Percentiles rank a stretch among this genome's conserved stretches.
These are phyloP conservation scores for Malus hybrid DNA, from an alignment of 331 rosid genomes.

Conservation along the genomic window DNA sequence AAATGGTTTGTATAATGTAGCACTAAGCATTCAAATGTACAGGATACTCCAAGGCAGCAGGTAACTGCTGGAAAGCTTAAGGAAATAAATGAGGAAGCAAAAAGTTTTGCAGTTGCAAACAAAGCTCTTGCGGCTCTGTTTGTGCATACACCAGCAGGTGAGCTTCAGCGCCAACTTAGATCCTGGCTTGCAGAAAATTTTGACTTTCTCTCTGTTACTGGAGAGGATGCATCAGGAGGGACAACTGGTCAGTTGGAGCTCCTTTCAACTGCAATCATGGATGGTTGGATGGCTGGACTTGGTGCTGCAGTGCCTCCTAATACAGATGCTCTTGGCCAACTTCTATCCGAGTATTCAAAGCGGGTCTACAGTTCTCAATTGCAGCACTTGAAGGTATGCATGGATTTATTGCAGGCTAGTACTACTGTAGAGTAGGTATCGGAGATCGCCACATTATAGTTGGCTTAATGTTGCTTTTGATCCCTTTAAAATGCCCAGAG, in stretches of 20 bases:
- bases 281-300: constrained; percentile 99
- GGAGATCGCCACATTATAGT: constrained; percentile 2
- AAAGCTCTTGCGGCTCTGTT: constrained; percentile 92
- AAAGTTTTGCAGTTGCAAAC: constrained; percentile 83
- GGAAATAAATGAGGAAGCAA: constrained; percentile 94
- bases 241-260: constrained; percentile 98
- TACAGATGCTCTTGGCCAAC: constrained; percentile 98
- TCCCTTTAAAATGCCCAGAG: neutral
- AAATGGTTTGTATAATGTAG: neutral
- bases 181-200: constrained; percentile 93
- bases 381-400: constrained; percentile 88
- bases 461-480: neutral
- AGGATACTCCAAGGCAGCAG: constrained; percentile 91
- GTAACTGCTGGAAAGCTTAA: constrained; percentile 96
- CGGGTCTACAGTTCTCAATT: constrained; percentile 88
- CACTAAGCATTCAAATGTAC: constrained; percentile 15
- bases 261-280: constrained; percentile 99
- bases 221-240: constrained; percentile 70
- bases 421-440: constrained; percentile 7
- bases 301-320: constrained; percentile 95
- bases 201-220: constrained; percentile 74
- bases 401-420: constrained; percentile 6
- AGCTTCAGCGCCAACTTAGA: constrained; percentile 97
- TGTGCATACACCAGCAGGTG: constrained; percentile 99
- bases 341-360: constrained; percentile 80